Evolutionary conservation across 2,329 filamentous ascomycete genomes (phyloP).

Genomic region (Thelonectria rubi): DNA sequence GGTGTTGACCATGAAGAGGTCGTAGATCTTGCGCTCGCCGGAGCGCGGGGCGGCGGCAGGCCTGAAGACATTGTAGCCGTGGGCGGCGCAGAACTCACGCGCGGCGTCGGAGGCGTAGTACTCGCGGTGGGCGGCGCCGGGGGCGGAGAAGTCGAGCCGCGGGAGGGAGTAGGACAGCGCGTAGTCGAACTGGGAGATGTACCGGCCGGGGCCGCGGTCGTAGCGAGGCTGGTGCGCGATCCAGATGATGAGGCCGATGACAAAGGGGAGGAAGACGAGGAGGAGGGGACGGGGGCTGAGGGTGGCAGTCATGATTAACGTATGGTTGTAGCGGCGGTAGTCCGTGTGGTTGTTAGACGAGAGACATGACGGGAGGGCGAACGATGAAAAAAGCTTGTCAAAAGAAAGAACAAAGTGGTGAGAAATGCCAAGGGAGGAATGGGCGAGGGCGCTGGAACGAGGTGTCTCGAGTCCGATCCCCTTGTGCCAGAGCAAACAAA

Average conservation of each 20-base stretch:
- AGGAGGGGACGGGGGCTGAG: conserved; percentile 23
- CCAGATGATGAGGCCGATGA: conserved; percentile 19
- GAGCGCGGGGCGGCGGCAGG: conserved; percentile 31
- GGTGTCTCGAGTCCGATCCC: conserved; percentile 10
- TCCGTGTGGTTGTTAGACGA: background rate
- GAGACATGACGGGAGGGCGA: conserved; percentile 1
- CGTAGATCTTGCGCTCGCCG: conserved; percentile 50
- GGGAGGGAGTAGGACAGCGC: conserved; percentile 34
- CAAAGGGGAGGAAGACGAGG: conserved; percentile 20
- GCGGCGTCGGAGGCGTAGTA: conserved; percentile 45
- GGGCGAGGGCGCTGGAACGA: background rate
- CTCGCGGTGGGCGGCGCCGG: conserved; percentile 26
- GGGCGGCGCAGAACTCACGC: conserved; percentile 44
- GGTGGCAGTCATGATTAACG: conserved; percentile 21
- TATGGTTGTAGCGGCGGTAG: background rate
- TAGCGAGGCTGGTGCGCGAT: conserved; percentile 33
- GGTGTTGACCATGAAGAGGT: conserved; percentile 69
- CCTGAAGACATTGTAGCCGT: conserved; percentile 46
- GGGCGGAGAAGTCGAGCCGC: conserved; percentile 38
- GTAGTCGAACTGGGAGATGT: conserved; percentile 38
- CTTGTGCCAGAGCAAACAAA: background rate
- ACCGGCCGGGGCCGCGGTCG: conserved; percentile 24
- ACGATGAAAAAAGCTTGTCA: background rate
- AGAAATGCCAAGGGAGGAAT: background rate
- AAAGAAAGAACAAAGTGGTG: conserved; percentile 1